A percentile compares a stretch with the other conserved stretches of the same genome.
phyloP scores from a whole-genome alignment of 2,329 filamentous ascomycete genomes.

The Exophiala viscosa region DNA sequence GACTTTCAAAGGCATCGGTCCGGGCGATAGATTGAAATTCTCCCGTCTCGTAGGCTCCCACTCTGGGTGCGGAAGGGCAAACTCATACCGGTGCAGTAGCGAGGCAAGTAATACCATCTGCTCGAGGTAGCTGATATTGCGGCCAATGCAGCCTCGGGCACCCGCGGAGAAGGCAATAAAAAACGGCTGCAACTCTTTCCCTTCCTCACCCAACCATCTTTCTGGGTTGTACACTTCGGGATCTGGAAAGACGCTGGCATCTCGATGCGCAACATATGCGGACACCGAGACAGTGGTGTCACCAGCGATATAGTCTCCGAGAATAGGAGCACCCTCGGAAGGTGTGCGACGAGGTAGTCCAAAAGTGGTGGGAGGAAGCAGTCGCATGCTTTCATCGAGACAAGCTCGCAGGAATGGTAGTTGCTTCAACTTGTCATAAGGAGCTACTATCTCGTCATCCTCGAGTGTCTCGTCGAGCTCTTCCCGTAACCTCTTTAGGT shows the following conservation, averaged over 20 bases:
- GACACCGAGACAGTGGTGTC: slow-evolving; percentile 71
- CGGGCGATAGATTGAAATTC: slow-evolving; percentile 5
- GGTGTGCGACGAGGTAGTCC: slow-evolving; percentile 67
- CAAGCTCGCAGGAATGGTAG: slow-evolving; percentile 72
- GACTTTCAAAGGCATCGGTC: background rate
- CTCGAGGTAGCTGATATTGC: slow-evolving; percentile 26
- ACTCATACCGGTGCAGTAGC: slow-evolving; percentile 33
- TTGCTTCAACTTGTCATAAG: slow-evolving; percentile 48
- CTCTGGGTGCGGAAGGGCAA: slow-evolving; percentile 29
- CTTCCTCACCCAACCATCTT: slow-evolving; percentile 45
- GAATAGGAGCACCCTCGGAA: slow-evolving; percentile 55
- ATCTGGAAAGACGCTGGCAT: slow-evolving; percentile 65
- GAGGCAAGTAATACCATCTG: slow-evolving; percentile 29
- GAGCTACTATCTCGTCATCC: slow-evolving; percentile 42
- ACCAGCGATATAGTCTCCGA: slow-evolving; percentile 62
- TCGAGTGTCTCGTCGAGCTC: slow-evolving; percentile 47
- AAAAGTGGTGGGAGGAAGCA: slow-evolving; percentile 63
- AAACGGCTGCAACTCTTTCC: slow-evolving; percentile 47
- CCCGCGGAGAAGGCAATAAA: slow-evolving; percentile 46
- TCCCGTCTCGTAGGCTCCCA: slow-evolving; percentile 32
- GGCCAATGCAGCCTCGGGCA: slow-evolving; percentile 39
- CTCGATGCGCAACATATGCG: slow-evolving; percentile 68
- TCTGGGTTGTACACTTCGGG: slow-evolving; percentile 65
- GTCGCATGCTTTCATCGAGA: slow-evolving; percentile 70
- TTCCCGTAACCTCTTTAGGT: slow-evolving; percentile 42